Base-by-base conservation (phyloP, 176 grass and related monocot genomes). In the Aegilops umbellulata region DNA sequence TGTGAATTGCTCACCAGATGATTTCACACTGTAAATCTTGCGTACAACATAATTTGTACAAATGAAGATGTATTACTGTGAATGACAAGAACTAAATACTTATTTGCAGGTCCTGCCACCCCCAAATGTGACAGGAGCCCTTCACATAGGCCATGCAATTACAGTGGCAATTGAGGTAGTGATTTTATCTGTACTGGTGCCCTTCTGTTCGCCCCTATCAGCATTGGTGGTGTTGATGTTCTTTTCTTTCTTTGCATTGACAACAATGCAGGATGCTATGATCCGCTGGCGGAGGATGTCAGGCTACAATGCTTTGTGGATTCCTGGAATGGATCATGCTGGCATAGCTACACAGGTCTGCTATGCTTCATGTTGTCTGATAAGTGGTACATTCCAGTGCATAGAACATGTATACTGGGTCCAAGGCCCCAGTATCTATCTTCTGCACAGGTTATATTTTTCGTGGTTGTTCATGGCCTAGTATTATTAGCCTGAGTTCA, bases 101-200 rank as follows among this genome's bases (percentile, higher is more conserved):
- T 75, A 29, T 75, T 20, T 78, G 49, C 84, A 97, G 90, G 88
- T 97, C 41, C 51, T 92, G 64, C 92, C 94, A 74, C 72, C 72
- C 8, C 72, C 72, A 51, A 75, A 75, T 75, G 42, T 75, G 27
- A 75, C 72, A 19, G 72, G 92, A 32, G 88, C 90, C 55, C 94
- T 97, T 97, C 92, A 97, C 70, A 97, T 89, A 71, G 94, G 94
- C 47, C 94, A 94, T 88, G 94, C 86, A 19, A 88, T 97, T 61
- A 90, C 94, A 61, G 65, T 92, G 82, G 91, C 94, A 20, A 90
- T 97, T 82, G 87, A 94, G 92, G 92, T 97, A 65, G 77, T 77
- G 32, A 67, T 22, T 57, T 75, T 76, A 69, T 47, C 53, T 61
- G 17, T 76, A 61, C n/a, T 35, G 34, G 71, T 55, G 12, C 14